Evolutionary conservation across 78 protist genomes (phyloP).

Genomic region (Bodo saltans): DNA sequence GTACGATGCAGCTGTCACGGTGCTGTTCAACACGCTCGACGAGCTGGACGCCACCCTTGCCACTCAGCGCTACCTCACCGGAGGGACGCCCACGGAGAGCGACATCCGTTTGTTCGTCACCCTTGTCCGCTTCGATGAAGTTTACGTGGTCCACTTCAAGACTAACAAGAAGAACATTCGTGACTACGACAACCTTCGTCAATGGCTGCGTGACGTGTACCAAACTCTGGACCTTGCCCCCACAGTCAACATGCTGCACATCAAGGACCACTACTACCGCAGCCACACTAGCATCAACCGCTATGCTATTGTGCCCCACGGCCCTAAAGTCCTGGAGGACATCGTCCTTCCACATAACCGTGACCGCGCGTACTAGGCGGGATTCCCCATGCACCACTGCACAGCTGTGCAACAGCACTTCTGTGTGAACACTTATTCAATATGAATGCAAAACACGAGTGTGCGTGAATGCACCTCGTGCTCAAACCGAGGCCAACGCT

Average conservation of each 20-base stretch:
- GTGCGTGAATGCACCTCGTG: too few relatives aligned
- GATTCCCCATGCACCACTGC: too few relatives aligned
- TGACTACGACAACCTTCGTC: slow-evolving; percentile 66
- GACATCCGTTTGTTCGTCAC: slow-evolving; percentile 81
- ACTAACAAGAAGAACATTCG: slow-evolving; percentile 39
- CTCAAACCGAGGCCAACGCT: too few relatives aligned
- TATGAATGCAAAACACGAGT: too few relatives aligned
- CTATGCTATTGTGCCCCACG: slow-evolving; percentile 61
- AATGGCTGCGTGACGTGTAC: slow-evolving; percentile 59
- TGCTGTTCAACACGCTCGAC: slow-evolving; percentile 61
- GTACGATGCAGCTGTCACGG: slow-evolving; percentile 51
- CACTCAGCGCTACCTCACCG: slow-evolving; percentile 37
- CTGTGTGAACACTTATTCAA: too few relatives aligned
- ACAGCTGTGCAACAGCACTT: too few relatives aligned
- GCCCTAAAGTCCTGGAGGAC: too few relatives aligned
- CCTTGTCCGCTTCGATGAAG: slow-evolving; percentile 82
- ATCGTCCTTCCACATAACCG: too few relatives aligned
- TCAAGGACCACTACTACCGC: slow-evolving; percentile 58
- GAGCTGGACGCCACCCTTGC: slow-evolving; percentile 55
- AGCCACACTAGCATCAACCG: slow-evolving; percentile 62
- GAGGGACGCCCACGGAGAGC: slow-evolving; percentile 68
- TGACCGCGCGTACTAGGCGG: too few relatives aligned
- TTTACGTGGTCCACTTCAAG: slow-evolving; percentile 76
- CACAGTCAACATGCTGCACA: slow-evolving; percentile 65
- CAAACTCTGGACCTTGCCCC: slow-evolving; percentile 30